Evolutionary conservation across 208 protist species (phyloP).

Genomic region (Acanthamoeba triangularis): DNA sequence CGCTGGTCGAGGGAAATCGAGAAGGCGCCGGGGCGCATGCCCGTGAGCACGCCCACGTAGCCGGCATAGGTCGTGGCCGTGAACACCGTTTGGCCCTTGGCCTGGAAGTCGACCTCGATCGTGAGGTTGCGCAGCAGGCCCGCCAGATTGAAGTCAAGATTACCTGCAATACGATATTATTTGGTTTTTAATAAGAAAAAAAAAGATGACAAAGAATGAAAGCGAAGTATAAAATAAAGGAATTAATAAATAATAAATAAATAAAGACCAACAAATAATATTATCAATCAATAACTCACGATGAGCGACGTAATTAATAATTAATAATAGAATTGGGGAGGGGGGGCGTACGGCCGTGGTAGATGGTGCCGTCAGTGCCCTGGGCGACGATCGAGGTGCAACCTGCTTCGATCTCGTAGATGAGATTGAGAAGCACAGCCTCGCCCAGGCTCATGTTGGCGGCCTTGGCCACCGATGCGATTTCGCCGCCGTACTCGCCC

Average conservation of each 20-base stretch:
- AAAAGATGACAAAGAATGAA: too few species aligned
- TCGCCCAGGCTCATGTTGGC: slow-evolving; percentile 51
- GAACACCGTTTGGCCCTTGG: slow-evolving; percentile 64
- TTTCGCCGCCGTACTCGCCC: slow-evolving; percentile 70
- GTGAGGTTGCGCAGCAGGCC: slow-evolving; percentile 66
- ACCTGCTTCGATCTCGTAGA: slow-evolving; percentile 71
- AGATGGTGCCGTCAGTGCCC: slow-evolving; percentile 18
- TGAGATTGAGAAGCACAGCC: slow-evolving; percentile 69
- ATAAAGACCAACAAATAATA: background rate
- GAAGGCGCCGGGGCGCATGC: slow-evolving; percentile 39
- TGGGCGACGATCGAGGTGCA: slow-evolving; percentile 73
- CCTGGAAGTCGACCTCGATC: slow-evolving; percentile 78
- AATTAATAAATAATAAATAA: background rate
- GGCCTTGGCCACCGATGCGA: slow-evolving; percentile 14
- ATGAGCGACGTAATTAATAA: too few species aligned
- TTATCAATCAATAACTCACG: background rate
- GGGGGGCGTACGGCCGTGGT: slow-evolving; percentile 66
- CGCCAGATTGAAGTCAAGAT: slow-evolving; percentile 57
- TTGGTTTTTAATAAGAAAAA: background rate
- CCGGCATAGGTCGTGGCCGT: slow-evolving; percentile 72
- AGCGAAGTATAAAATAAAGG: too few species aligned
- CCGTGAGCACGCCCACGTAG: slow-evolving; percentile 77
- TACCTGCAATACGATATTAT: too few species aligned
- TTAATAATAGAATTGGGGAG: background rate
- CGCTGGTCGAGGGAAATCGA: slow-evolving; percentile 68